These are phyloP conservation scores for Suhomyces faveliae DNA, from an alignment of 805 yeast genomes.

Conservation along the genomic window DNA sequence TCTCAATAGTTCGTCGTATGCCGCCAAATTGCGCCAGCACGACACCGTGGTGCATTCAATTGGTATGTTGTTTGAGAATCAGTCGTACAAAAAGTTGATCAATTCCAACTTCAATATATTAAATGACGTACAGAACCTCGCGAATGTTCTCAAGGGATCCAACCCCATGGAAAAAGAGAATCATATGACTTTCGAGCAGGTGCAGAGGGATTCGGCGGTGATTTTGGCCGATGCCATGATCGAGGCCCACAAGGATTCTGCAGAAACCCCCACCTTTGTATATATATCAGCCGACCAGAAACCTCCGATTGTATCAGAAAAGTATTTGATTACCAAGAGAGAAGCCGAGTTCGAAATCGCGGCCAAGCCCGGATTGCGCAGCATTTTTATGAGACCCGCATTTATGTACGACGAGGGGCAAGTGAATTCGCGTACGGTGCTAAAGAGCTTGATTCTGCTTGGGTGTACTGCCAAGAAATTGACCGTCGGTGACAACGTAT, in stretches of 20 bases:
- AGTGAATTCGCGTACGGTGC: slow-evolving; percentile 36
- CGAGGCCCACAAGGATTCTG: slow-evolving; percentile 23
- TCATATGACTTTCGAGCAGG: slow-evolving; percentile 53
- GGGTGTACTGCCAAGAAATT: slow-evolving; percentile 44
- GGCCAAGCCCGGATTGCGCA: slow-evolving; percentile 47
- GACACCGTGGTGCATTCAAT: slow-evolving; percentile 78
- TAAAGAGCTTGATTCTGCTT: slow-evolving; percentile 44
- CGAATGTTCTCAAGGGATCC: slow-evolving; percentile 42
- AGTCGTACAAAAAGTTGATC: slow-evolving; percentile 58
- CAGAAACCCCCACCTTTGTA: slow-evolving; percentile 45
- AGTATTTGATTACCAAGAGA: slow-evolving; percentile 73
- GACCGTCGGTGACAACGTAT: slow-evolving; percentile 38
- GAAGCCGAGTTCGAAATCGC: slow-evolving; percentile 65
- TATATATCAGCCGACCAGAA: slow-evolving; percentile 80
- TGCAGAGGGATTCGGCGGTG: slow-evolving; percentile 70
- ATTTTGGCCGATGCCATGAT: slow-evolving; percentile 57
- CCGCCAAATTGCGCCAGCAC: slow-evolving; percentile 44
- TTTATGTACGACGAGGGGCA: slow-evolving; percentile 56
- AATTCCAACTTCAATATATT: slow-evolving; percentile 39
- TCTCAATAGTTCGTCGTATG: slow-evolving; percentile 61
- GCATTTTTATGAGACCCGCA: slow-evolving; percentile 76
- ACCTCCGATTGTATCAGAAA: slow-evolving; percentile 64
- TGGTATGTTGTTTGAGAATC: slow-evolving; percentile 73
- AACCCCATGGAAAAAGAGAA: slow-evolving; percentile 60
- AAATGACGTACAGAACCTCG: slow-evolving; percentile 30